These are phyloP conservation scores for Magnaporthales sp. DNA, from an alignment of 2,329 filamentous ascomycete species.

Conservation along the genomic window DNA sequence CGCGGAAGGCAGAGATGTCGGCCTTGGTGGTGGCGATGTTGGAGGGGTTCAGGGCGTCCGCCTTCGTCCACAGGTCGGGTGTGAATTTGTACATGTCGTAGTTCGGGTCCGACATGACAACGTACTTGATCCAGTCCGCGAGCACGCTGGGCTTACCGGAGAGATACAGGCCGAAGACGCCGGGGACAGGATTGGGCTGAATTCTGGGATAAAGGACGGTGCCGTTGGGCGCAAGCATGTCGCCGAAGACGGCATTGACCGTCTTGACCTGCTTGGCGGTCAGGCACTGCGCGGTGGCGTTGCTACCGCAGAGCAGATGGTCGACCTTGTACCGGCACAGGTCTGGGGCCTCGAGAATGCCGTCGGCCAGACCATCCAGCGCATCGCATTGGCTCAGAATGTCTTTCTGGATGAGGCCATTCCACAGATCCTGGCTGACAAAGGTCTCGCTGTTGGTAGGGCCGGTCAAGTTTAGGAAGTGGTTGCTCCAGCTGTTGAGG, in stretches of 20 bases:
- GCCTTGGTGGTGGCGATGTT: conserved; percentile 20
- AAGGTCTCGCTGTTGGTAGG: conserved; percentile 16
- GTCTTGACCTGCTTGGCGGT: conserved; percentile 5
- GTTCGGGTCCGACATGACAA: conserved; percentile 32
- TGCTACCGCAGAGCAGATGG: conserved; percentile 6
- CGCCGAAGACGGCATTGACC: conserved; percentile 8
- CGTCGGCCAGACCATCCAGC: conserved; percentile 8
- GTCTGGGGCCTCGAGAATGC: conserved; percentile 8
- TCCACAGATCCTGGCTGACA: conserved; percentile 26
- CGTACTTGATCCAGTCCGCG: conserved; percentile 38
- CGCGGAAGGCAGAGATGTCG: conserved; percentile 24
- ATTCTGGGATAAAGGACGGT: conserved; percentile 40
- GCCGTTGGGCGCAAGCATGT: conserved; percentile 21
- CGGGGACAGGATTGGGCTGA: conserved; percentile 35
- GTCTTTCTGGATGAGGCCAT: conserved; percentile 10
- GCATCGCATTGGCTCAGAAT: conserved; percentile 9
- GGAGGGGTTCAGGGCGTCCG: conserved; percentile 13
- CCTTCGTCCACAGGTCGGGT: conserved; percentile 23
- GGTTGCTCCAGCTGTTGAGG: conserved; percentile 28
- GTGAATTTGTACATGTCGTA: conserved; percentile 30
- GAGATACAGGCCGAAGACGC: conserved; percentile 29
- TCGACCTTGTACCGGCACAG: conserved; percentile 7
- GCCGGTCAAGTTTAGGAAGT: conserved; percentile 30
- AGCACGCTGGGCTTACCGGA: conserved; percentile 11
- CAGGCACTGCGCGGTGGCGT: conserved; percentile 11